Evolutionary conservation across 1,284 basidiomycete genomes (phyloP).

Genomic region (Volvariella surrecta): DNA sequence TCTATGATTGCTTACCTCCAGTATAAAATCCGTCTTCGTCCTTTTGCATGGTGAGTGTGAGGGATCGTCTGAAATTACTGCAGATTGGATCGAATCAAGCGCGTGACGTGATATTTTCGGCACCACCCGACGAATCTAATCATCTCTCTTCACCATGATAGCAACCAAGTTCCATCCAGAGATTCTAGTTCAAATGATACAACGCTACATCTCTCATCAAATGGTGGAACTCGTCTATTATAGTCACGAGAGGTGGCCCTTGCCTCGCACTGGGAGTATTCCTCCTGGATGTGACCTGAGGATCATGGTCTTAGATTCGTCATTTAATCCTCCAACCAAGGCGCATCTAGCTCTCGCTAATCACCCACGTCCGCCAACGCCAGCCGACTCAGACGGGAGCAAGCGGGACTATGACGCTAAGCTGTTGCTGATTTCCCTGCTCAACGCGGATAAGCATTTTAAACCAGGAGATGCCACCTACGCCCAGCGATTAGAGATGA

Average conservation of each 20-base stretch:
- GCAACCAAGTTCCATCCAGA: slow-evolving; percentile 7
- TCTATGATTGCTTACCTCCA: background rate
- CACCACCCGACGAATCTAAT: slow-evolving; percentile 5
- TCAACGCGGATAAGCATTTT: slow-evolving; percentile 84
- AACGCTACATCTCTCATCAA: slow-evolving; percentile 29
- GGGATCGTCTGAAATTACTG: too few relatives aligned
- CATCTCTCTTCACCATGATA: slow-evolving; percentile 14
- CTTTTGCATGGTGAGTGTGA: slow-evolving; percentile 42
- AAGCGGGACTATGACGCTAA: slow-evolving; percentile 57
- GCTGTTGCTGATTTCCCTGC: slow-evolving; percentile 78
- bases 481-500: slow-evolving; percentile 77
- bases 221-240: slow-evolving; percentile 46
- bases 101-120: background rate
- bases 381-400: slow-evolving; percentile 7
- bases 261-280: slow-evolving; percentile 16
- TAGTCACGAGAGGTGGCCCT: slow-evolving; percentile 51
- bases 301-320: slow-evolving; percentile 79
- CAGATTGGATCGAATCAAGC: background rate
- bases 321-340: slow-evolving; percentile 89
- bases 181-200: slow-evolving; percentile 35
- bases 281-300: slow-evolving; percentile 22
- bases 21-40: slow-evolving; percentile 67
- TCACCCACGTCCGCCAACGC: slow-evolving; percentile 23
- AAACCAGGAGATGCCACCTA: slow-evolving; percentile 68
- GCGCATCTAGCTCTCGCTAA: slow-evolving; percentile 80